Percentiles rank a stretch among this genome's conserved stretches.
These are phyloP conservation scores for Moniliella sp. DNA, from an alignment of 1,284 basidiomycete species.

Conservation along the genomic window DNA sequence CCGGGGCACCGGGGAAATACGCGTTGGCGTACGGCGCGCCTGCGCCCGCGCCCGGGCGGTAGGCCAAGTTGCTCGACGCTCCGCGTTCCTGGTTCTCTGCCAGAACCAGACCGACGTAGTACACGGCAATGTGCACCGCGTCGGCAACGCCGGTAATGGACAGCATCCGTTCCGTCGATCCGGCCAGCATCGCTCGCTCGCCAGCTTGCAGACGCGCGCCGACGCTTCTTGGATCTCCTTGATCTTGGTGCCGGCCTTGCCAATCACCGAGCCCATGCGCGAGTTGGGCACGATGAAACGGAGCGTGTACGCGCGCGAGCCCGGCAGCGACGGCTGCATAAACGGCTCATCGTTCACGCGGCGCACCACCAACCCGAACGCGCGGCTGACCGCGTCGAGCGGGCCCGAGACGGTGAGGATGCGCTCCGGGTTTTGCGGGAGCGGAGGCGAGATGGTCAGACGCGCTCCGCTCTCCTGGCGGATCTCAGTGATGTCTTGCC, in stretches of 20 bases:
- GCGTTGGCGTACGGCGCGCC: too few species aligned
- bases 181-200: slow-evolving; percentile 90
- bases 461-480: slow-evolving; percentile 77
- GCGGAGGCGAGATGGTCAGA: slow-evolving; percentile 22
- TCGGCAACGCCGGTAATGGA: slow-evolving; percentile 97
- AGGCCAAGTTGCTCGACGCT: slow-evolving; percentile 29
- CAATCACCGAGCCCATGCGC: slow-evolving; percentile 96
- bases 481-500: slow-evolving; percentile 93
- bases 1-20: too few species aligned
- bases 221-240: slow-evolving; percentile 97
- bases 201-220: slow-evolving; percentile 86
- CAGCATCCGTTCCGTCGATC: slow-evolving; percentile 79
- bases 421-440: slow-evolving; percentile 89
- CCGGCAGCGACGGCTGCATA: slow-evolving; percentile 84
- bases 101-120: slow-evolving; percentile 89
- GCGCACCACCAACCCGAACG: slow-evolving; percentile 90
- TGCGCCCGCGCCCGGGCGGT: too few species aligned
- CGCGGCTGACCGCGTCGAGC: slow-evolving; percentile 94
- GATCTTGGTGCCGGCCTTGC: slow-evolving; percentile 87
- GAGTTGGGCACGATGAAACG: slow-evolving; percentile 93
- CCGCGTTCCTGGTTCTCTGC: slow-evolving; percentile 71
- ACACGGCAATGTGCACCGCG: slow-evolving; percentile 95
- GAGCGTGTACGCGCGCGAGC: slow-evolving; percentile 90
- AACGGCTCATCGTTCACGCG: slow-evolving; percentile 98
- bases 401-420: slow-evolving; percentile 89